Evolutionary conservation across 2,329 filamentous ascomycete species (phyloP).

Genomic region (Penicillium sp.): DNA sequence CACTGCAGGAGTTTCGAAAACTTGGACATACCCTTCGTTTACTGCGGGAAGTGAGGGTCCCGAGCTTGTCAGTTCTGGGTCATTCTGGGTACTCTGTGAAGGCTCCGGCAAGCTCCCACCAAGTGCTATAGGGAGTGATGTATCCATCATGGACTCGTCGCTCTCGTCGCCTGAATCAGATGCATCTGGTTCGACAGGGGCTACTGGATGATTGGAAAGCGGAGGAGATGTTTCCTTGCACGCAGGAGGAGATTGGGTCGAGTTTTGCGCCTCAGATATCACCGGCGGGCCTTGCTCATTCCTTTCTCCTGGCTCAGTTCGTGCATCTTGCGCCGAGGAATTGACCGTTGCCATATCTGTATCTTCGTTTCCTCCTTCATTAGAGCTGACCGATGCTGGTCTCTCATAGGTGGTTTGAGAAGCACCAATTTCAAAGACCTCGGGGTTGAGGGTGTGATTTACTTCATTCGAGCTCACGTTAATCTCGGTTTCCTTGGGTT

Average conservation of each 20-base stretch:
- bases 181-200: not conserved
- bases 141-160: slow-evolving; percentile 42
- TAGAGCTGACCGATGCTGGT: not conserved
- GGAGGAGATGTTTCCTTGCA: not conserved
- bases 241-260: not conserved
- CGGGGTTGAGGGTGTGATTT: not conserved
- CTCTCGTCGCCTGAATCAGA: slow-evolving; percentile 27
- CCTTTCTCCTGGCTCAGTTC: not conserved
- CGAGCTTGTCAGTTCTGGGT: slow-evolving; percentile 28
- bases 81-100: slow-evolving; percentile 27
- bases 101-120: slow-evolving; percentile 26
- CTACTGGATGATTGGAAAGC: too few relatives aligned
- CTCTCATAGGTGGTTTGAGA: not conserved
- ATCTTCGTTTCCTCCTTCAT: not conserved
- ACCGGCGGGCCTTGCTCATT: not conserved
- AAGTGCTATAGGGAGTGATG: slow-evolving; percentile 37
- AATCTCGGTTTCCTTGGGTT: not conserved
- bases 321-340: not conserved
- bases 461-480: too few relatives aligned
- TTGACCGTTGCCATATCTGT: not conserved
- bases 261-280: not conserved
- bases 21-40: slow-evolving; percentile 32
- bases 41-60: slow-evolving; percentile 24
- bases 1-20: slow-evolving; percentile 34
- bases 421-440: not conserved